Evolutionary conservation across 2,329 filamentous ascomycete genomes (phyloP).

Genomic region (Colletotrichum musae): DNA sequence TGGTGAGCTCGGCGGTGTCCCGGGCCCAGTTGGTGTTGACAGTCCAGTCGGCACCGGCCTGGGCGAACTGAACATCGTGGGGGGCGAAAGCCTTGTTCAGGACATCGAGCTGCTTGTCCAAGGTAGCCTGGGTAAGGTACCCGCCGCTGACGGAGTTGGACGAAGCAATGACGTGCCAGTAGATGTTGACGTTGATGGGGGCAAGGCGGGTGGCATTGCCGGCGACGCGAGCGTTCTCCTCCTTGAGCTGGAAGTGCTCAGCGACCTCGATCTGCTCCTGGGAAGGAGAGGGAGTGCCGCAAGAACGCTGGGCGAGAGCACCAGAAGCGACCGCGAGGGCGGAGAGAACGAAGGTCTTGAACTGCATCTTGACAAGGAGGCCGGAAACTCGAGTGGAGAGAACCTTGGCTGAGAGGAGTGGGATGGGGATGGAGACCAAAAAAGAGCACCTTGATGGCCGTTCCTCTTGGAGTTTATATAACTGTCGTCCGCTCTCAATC

Average conservation of each 20-base stretch:
- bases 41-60: constrained; percentile 60
- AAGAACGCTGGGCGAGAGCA: constrained; percentile 37
- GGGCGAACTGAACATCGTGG: constrained; percentile 60
- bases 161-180: constrained; percentile 55
- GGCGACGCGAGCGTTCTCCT: constrained; percentile 33
- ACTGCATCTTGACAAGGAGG: constrained; percentile 29
- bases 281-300: constrained; percentile 32
- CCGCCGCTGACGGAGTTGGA: constrained; percentile 49
- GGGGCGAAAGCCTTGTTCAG: constrained; percentile 62
- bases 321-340: constrained; percentile 36
- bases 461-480: constrained; percentile 28
- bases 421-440: constrained; percentile 19
- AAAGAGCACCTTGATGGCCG: constrained; percentile 30
- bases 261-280: constrained; percentile 36
- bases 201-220: constrained; percentile 44
- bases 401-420: constrained; percentile 26
- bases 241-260: constrained; percentile 29
- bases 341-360: constrained; percentile 37
- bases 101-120: constrained; percentile 57
- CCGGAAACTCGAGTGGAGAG: constrained; percentile 26
- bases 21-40: constrained; percentile 63
- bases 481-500: not conserved
- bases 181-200: constrained; percentile 55
- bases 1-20: constrained; percentile 56
- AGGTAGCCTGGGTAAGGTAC: constrained; percentile 51